Evolutionary conservation across 257 asterid species (phyloP).

Genomic region (Cruciata laevipes): DNA sequence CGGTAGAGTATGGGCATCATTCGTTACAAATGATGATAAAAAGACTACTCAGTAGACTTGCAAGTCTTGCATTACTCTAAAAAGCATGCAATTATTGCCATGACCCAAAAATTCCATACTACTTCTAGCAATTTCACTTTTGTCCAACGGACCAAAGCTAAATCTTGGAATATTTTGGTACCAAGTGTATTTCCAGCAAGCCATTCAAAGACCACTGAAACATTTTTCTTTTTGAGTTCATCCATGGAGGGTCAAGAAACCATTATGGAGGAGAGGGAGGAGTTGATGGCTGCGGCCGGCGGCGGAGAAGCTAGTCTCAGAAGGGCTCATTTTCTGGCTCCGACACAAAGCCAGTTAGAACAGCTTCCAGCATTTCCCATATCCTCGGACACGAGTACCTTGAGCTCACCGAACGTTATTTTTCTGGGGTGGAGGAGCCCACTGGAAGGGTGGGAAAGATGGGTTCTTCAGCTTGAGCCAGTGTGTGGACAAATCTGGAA

Average conservation of each 20-base stretch:
- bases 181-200: too few relatives aligned
- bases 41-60: too few relatives aligned
- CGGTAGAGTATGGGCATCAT: too few relatives aligned
- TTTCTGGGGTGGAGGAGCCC: background rate
- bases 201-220: too few relatives aligned
- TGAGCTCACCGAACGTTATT: background rate
- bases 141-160: too few relatives aligned
- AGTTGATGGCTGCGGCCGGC: background rate
- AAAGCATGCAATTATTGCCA: too few relatives aligned
- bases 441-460: slow-evolving; percentile 21
- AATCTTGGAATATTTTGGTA: too few relatives aligned
- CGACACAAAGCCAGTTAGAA: background rate
- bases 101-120: too few relatives aligned
- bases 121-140: too few relatives aligned
- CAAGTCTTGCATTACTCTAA: too few relatives aligned
- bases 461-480: slow-evolving; percentile 22
- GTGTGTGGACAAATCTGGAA: slow-evolving; percentile 22
- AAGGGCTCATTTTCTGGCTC: slow-evolving; percentile 22
- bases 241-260: background rate
- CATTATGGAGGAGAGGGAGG: background rate
- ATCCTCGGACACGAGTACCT: slow-evolving; percentile 12
- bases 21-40: too few relatives aligned
- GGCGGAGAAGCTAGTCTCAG: slow-evolving; percentile 22
- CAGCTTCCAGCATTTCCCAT: slow-evolving; percentile 12
- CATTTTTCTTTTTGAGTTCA: too few relatives aligned